Evolutionary conservation across 257 asterid genomes (phyloP).

Genomic region (Solanum virginianum): DNA sequence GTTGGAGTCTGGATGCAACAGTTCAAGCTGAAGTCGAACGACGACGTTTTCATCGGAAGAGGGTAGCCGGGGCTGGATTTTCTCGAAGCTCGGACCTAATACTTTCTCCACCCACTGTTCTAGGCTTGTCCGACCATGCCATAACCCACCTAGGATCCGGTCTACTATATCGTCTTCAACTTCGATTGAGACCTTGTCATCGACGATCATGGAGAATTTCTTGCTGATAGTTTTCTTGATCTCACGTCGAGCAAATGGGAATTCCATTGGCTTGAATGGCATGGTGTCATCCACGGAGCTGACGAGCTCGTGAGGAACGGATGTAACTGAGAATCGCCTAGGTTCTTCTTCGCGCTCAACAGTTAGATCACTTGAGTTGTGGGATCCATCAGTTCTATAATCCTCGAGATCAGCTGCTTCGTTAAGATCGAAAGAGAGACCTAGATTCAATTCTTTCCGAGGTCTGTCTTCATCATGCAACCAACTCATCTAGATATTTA

Average conservation of each 20-base stretch:
- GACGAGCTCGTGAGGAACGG: slow-evolving; percentile 65
- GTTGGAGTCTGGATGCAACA: slow-evolving; percentile 19
- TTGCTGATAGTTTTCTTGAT: slow-evolving; percentile 58
- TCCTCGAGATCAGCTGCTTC: slow-evolving; percentile 35
- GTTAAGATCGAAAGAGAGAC: slow-evolving; percentile 66
- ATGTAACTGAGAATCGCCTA: slow-evolving; percentile 29
- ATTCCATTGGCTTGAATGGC: slow-evolving; percentile 57
- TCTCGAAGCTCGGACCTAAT: slow-evolving; percentile 46
- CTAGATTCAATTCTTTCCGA: slow-evolving; percentile 26
- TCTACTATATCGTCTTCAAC: slow-evolving; percentile 59
- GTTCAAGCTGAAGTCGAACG: slow-evolving; percentile 49
- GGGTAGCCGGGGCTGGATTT: slow-evolving; percentile 24
- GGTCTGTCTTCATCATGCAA: slow-evolving; percentile 25
- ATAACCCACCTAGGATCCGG: slow-evolving; percentile 61
- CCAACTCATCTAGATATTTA: no score
- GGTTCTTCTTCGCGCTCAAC: slow-evolving; percentile 60
- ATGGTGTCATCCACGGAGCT: slow-evolving; percentile 58
- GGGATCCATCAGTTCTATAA: slow-evolving; percentile 53
- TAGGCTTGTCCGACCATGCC: slow-evolving; percentile 50
- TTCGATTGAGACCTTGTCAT: slow-evolving; percentile 23
- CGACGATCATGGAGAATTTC: slow-evolving; percentile 37
- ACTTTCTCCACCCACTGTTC: slow-evolving; percentile 60
- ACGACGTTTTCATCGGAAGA: slow-evolving; percentile 1
- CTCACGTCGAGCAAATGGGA: slow-evolving; percentile 47
- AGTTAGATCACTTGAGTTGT: slow-evolving; percentile 72